phyloP scores from a whole-genome alignment of 163 green algal genomes.

The Prototheca cutis region DNA sequence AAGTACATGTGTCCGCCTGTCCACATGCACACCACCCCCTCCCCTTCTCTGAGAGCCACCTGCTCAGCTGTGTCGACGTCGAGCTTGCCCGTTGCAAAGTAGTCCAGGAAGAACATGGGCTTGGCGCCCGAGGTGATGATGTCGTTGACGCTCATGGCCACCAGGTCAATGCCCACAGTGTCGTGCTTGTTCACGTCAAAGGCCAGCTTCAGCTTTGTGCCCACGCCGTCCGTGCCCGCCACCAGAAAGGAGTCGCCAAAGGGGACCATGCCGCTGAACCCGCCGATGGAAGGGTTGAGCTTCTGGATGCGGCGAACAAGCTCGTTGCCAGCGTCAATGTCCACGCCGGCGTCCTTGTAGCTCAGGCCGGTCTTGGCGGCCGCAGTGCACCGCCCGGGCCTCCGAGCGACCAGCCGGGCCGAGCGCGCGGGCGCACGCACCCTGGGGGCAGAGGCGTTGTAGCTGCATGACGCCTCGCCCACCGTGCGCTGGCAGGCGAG shows the following conservation, averaged over 20 bases:
- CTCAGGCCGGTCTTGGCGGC: slow-evolving; percentile 32
- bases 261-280: slow-evolving; percentile 88
- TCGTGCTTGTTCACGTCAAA: slow-evolving; percentile 95
- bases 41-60: slow-evolving; percentile 25
- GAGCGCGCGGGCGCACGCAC: not conserved
- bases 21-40: not conserved
- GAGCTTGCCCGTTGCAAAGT: slow-evolving; percentile 87
- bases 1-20: too few species aligned
- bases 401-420: not conserved
- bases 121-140: slow-evolving; percentile 90
- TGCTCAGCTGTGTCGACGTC: slow-evolving; percentile 89
- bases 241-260: slow-evolving; percentile 95
- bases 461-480: not conserved
- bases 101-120: slow-evolving; percentile 98
- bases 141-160: slow-evolving; percentile 97
- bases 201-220: slow-evolving; percentile 96
- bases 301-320: slow-evolving; percentile 88
- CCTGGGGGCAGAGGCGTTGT: not conserved
- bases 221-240: slow-evolving; percentile 92
- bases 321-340: slow-evolving; percentile 95
- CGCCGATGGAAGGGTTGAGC: slow-evolving; percentile 86
- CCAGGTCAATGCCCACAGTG: slow-evolving; percentile 95
- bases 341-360: slow-evolving; percentile 88
- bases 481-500: not conserved
- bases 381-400: not conserved